These are phyloP conservation scores for Diutina catenulata DNA, from an alignment of 1,139 yeast genomes.

Conservation along the genomic window DNA sequence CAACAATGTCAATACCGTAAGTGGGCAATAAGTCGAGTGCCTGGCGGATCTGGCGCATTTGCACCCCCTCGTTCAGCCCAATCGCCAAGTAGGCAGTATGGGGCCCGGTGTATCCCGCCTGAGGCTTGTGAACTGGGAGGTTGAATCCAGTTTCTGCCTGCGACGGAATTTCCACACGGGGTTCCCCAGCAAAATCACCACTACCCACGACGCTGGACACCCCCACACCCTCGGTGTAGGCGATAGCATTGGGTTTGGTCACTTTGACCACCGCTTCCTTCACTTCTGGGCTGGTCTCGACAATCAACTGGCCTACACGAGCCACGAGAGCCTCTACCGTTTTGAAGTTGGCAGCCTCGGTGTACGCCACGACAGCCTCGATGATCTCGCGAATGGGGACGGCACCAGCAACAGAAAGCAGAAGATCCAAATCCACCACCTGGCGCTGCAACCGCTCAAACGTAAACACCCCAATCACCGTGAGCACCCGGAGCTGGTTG, in stretches of 20 bases:
- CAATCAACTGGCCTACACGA: constrained; percentile 54
- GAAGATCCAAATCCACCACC: constrained; percentile 51
- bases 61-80: constrained; percentile 80
- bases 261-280: constrained; percentile 36
- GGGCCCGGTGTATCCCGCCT: constrained; percentile 8
- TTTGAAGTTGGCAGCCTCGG: constrained; percentile 67
- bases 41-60: constrained; percentile 44
- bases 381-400: constrained; percentile 23
- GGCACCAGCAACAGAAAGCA: constrained; percentile 29
- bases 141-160: no score
- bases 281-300: constrained; percentile 21
- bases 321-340: constrained; percentile 89
- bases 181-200: constrained; percentile 29
- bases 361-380: constrained; percentile 39
- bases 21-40: constrained; percentile 40
- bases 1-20: constrained; percentile 34
- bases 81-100: constrained; percentile 72
- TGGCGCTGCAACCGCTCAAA: constrained; percentile 79
- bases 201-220: constrained; percentile 32
- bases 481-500: constrained; percentile 44
- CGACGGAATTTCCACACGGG: no score
- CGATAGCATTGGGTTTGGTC: constrained; percentile 80
- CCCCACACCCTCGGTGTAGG: constrained; percentile 83
- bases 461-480: constrained; percentile 84
- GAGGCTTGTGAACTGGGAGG: constrained; percentile 21